Percentiles rank a stretch among this genome's conserved stretches.
Conservation (phyloP, 352 stramenopile genomes). For the Phytophthora cactorum region DNA sequence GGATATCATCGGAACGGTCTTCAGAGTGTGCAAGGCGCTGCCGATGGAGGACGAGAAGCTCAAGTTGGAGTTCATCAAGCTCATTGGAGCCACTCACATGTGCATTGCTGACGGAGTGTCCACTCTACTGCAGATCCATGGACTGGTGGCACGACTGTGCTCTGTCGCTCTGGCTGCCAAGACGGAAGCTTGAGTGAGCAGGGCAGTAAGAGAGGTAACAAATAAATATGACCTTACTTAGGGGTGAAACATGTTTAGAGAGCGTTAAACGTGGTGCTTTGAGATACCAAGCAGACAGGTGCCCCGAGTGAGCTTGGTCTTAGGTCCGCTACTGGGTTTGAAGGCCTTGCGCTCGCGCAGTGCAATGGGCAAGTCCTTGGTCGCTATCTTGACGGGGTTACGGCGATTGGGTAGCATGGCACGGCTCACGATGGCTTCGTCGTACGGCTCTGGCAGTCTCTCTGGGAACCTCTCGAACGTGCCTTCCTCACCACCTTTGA, state of each 20-base stretch:
- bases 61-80: slow-evolving; percentile 93
- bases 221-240: slow-evolving; percentile 32
- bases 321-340: slow-evolving; percentile 63
- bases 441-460: slow-evolving; percentile 67
- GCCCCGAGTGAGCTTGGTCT: slow-evolving; percentile 76
- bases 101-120: slow-evolving; percentile 93
- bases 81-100: slow-evolving; percentile 93
- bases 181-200: slow-evolving; percentile 16
- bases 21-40: slow-evolving; percentile 94
- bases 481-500: slow-evolving; percentile 68
- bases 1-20: slow-evolving; percentile 98
- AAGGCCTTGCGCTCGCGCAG: slow-evolving; percentile 79
- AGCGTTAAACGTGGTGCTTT: slow-evolving; percentile 73
- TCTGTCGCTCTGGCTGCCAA: slow-evolving; percentile 42
- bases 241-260: slow-evolving; percentile 14
- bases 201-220: slow-evolving; percentile 17
- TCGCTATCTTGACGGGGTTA: slow-evolving; percentile 75
- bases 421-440: slow-evolving; percentile 73
- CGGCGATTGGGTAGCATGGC: slow-evolving; percentile 75
- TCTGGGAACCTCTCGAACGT: slow-evolving; percentile 80
- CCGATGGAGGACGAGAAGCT: slow-evolving; percentile 82
- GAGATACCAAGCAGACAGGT: slow-evolving; percentile 80
- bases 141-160: slow-evolving; percentile 88
- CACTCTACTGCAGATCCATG: slow-evolving; percentile 94
- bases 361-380: slow-evolving; percentile 56